Conservation (phyloP, 2,329 filamentous ascomycete genomes). For the Alternaria triticina region DNA sequence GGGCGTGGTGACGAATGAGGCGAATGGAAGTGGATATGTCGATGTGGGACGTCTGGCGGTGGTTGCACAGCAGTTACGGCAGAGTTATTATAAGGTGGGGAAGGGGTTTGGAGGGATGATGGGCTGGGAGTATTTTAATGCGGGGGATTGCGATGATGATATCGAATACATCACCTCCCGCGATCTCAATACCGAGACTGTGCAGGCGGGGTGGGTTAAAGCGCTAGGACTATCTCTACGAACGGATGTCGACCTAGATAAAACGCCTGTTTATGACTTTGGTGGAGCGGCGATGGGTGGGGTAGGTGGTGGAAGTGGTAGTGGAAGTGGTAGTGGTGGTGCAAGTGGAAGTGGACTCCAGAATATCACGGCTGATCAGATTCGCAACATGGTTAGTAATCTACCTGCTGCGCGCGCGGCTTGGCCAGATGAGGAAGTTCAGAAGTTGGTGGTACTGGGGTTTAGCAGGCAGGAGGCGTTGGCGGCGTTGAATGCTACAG, state of each 20-base stretch:
- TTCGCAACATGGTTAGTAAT: slow-evolving; percentile 40
- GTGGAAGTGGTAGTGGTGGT: background rate
- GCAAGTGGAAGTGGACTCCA: slow-evolving; percentile 19
- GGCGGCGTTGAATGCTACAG: slow-evolving; percentile 55
- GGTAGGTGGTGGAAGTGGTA: background rate
- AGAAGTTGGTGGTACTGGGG: slow-evolving; percentile 54
- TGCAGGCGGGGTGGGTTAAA: slow-evolving; percentile 66
- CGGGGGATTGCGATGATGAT: slow-evolving; percentile 48
- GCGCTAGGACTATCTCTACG: slow-evolving; percentile 62
- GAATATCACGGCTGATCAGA: slow-evolving; percentile 39
- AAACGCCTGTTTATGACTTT: background rate
- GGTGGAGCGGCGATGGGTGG: background rate
- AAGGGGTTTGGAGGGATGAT: slow-evolving; percentile 80
- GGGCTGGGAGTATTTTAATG: slow-evolving; percentile 96
- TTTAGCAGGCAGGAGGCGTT: slow-evolving; percentile 56
- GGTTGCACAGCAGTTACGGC: slow-evolving; percentile 63
- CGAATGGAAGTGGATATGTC: slow-evolving; percentile 71
- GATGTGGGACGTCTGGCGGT: slow-evolving; percentile 62
- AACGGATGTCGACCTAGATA: slow-evolving; percentile 21
- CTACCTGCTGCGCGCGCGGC: slow-evolving; percentile 40
- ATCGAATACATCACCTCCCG: slow-evolving; percentile 31
- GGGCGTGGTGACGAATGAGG: slow-evolving; percentile 79
- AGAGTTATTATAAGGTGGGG: slow-evolving; percentile 59
- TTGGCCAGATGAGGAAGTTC: slow-evolving; percentile 52
- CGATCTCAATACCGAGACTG: slow-evolving; percentile 33